Conservation (phyloP, 108 stramenopile genomes). For the Cyclotella atomus region DNA sequence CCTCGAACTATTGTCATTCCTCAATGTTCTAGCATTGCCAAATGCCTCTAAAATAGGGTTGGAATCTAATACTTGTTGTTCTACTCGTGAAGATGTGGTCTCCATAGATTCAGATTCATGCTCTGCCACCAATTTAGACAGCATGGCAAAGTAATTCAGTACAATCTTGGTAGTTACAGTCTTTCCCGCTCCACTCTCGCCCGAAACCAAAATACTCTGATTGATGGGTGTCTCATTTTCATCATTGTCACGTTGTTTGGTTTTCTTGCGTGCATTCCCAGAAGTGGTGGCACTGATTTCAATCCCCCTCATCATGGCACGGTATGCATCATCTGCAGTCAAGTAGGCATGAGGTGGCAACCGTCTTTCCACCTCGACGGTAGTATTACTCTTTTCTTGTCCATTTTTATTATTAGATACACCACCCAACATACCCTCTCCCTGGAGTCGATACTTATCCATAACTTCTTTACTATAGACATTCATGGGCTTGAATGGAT, state of each 20-base stretch:
- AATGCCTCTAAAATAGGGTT: constrained; percentile 92
- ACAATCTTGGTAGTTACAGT: constrained; percentile 65
- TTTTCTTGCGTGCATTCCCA: constrained; percentile 10
- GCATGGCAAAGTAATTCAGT: constrained; percentile 60
- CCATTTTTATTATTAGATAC: background rate
- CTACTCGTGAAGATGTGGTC: constrained; percentile 29
- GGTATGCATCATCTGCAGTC: constrained; percentile 82
- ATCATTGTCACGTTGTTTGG: constrained; percentile 22
- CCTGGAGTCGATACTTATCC: constrained; percentile 39
- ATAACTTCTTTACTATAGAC: constrained; percentile 43
- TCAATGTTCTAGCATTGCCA: constrained; percentile 90
- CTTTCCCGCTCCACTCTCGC: constrained; percentile 70
- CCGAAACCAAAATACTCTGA: constrained; percentile 56
- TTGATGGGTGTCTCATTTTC: constrained; percentile 44
- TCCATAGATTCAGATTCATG: background rate
- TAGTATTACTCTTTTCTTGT: constrained; percentile 8
- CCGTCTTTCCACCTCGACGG: constrained; percentile 16
- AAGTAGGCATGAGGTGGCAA: constrained; percentile 78
- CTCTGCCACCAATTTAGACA: constrained; percentile 23
- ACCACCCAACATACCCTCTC: constrained; percentile 9
- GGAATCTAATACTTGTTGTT: constrained; percentile 78
- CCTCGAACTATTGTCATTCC: constrained; percentile 88
- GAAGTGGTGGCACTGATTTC: constrained; percentile 33
- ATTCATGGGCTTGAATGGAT: constrained; percentile 65
- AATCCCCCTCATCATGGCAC: constrained; percentile 65